Conservation (phyloP, 2,329 filamentous ascomycete species). For the Juglanconis sp. region DNA sequence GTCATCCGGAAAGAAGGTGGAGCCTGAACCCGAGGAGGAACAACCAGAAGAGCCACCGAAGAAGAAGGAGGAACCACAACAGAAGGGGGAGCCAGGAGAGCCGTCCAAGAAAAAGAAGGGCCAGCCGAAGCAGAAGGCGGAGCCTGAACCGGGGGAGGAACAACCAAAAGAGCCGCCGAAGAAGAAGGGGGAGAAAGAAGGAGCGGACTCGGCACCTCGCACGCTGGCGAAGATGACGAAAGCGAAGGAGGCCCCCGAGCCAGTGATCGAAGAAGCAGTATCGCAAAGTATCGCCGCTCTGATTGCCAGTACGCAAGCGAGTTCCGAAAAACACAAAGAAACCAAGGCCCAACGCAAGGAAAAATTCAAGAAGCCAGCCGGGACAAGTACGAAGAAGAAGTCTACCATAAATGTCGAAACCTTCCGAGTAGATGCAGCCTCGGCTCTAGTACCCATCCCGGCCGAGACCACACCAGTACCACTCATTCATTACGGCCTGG, state of each 20-base stretch:
- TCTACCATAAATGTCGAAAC: conserved; percentile 26
- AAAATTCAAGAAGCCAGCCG: background rate
- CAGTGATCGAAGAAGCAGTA: background rate
- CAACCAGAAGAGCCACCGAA: background rate
- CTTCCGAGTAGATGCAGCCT: background rate
- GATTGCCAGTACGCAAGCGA: background rate
- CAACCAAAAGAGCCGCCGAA: background rate
- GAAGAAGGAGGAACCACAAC: background rate
- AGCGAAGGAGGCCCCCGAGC: background rate
- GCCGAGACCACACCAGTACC: conserved; percentile 44
- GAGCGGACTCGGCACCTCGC: background rate
- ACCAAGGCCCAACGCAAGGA: background rate
- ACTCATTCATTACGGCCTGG: conserved; percentile 68
- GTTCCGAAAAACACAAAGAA: background rate
- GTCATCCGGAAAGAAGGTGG: background rate
- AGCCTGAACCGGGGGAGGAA: background rate
- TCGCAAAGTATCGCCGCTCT: conserved; percentile 1
- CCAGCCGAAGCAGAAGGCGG: background rate
- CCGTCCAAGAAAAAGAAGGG: background rate
- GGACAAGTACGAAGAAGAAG: background rate
- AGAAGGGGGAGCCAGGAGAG: background rate
- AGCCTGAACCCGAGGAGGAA: background rate
- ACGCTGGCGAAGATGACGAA: background rate
- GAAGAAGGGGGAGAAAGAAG: background rate
- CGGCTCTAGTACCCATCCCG: conserved; percentile 2